phyloP scores from a whole-genome alignment of 2,329 filamentous ascomycete species.

The Trichoderma harzianum region DNA sequence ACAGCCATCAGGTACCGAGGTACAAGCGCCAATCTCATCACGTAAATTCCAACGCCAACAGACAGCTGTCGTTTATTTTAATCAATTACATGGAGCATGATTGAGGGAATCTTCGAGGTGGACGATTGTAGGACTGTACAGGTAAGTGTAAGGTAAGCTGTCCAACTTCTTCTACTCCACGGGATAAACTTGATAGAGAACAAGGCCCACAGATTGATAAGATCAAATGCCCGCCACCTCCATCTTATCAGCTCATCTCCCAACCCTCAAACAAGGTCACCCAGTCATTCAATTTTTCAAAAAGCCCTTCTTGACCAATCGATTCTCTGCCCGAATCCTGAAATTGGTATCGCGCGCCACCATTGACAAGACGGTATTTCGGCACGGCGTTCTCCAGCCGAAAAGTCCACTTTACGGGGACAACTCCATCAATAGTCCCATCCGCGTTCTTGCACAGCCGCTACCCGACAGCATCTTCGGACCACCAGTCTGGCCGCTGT shows the following conservation, averaged over 20 bases:
- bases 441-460: background rate
- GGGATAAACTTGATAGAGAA: background rate
- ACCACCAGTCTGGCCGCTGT: background rate
- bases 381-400: constrained; percentile 1
- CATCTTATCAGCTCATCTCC: background rate
- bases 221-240: background rate
- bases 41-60: background rate
- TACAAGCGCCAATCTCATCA: background rate
- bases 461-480: background rate
- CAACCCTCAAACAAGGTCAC: background rate
- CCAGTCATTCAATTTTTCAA: background rate
- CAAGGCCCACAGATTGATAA: background rate
- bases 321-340: background rate
- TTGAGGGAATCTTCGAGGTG: background rate
- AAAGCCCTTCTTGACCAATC: background rate
- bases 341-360: background rate
- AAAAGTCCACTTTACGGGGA: constrained; percentile 3
- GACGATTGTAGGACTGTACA: background rate
- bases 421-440: constrained; percentile 5
- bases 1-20: background rate
- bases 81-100: too few relatives aligned
- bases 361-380: background rate
- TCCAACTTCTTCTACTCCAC: too few relatives aligned
- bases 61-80: background rate
- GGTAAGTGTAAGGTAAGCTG: background rate